Percentiles rank a stretch among this genome's conserved stretches.
Conservation (phyloP, 2,329 filamentous ascomycete species). For the Colletotrichum godetiae region DNA sequence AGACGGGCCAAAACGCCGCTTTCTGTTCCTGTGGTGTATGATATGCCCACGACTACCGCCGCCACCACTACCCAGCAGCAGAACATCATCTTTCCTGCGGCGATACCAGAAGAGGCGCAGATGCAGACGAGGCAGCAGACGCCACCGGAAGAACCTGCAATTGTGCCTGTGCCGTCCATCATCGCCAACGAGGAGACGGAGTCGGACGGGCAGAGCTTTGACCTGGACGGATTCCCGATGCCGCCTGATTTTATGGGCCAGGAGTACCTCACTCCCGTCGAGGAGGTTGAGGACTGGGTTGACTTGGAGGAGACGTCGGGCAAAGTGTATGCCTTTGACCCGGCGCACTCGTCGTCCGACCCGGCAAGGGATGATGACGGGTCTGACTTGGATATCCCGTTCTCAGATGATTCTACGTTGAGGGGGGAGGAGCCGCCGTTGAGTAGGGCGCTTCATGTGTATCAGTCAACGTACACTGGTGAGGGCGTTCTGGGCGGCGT, state of each 20-base stretch:
- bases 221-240: constrained; percentile 21
- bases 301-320: constrained; percentile 39
- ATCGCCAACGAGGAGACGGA: constrained; percentile 40
- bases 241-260: constrained; percentile 37
- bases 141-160: neutral
- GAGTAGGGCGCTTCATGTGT: constrained; percentile 39
- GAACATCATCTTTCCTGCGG: neutral
- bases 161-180: constrained; percentile 28
- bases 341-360: constrained; percentile 36
- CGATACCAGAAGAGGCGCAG: constrained; percentile 12
- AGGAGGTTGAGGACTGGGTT: constrained; percentile 42
- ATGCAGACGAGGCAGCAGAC: neutral
- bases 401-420: constrained; percentile 41
- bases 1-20: constrained; percentile 21
- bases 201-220: neutral
- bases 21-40: constrained; percentile 5
- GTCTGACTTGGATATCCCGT: constrained; percentile 44
- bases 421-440: constrained; percentile 25
- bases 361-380: constrained; percentile 41
- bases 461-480: constrained; percentile 51
- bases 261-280: constrained; percentile 32
- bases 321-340: constrained; percentile 42
- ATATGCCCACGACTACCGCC: neutral
- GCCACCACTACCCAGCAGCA: neutral
- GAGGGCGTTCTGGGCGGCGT: constrained; percentile 49